These are phyloP conservation scores for Cytospora chrysosperma DNA, from an alignment of 2,329 filamentous ascomycete species.

Conservation along the genomic window DNA sequence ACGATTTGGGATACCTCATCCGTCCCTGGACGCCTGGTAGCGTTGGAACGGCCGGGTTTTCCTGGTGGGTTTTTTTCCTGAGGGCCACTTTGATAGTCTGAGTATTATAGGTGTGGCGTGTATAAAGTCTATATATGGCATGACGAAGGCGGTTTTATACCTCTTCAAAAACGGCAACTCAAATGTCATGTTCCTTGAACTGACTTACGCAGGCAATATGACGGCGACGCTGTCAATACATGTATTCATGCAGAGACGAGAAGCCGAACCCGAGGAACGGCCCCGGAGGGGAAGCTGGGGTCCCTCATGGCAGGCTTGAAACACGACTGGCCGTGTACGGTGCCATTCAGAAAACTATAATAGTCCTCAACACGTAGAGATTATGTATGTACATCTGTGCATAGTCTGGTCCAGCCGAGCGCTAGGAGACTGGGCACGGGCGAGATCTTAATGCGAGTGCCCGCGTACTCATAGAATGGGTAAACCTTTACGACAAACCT, in stretches of 20 bases:
- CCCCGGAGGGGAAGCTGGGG: neutral
- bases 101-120: neutral
- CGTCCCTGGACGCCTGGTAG: neutral
- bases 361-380: neutral
- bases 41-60: neutral
- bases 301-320: neutral
- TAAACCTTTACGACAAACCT: neutral
- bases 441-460: neutral
- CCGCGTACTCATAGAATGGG: neutral
- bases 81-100: slow-evolving; percentile 2
- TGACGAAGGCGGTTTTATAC: slow-evolving; percentile 6
- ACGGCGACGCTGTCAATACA: too few species aligned
- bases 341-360: neutral
- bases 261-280: too few species aligned
- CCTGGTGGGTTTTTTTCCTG: neutral
- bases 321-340: neutral
- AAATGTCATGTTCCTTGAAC: neutral
- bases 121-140: slow-evolving; percentile 13
- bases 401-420: neutral
- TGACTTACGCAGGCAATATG: neutral
- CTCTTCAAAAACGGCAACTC: neutral
- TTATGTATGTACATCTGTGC: neutral
- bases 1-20: neutral
- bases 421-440: neutral
- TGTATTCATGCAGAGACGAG: neutral